A percentile compares a stretch with the other conserved stretches of the same genome.
phyloP scores from a whole-genome alignment of 148 eudicot genomes.

The Spergularia bocconei region DNA sequence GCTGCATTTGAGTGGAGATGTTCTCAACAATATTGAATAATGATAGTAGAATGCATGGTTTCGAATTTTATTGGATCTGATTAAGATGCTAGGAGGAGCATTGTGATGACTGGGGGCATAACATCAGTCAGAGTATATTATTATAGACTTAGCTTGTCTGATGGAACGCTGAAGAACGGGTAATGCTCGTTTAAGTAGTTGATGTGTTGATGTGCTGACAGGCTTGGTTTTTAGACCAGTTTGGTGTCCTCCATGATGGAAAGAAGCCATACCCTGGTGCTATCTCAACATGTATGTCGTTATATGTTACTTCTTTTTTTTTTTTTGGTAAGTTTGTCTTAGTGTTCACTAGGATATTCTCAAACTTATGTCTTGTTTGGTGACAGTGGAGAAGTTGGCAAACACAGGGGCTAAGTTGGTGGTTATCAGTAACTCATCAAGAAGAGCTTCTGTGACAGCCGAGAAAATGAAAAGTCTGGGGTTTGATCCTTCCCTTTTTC shows the following conservation, averaged over 20 bases:
- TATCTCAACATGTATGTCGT: slow-evolving; percentile 66
- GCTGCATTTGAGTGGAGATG: background rate
- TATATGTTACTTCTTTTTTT: slow-evolving; percentile 28
- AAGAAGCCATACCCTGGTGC: slow-evolving; percentile 95
- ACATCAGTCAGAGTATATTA: background rate
- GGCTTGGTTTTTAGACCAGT: slow-evolving; percentile 97
- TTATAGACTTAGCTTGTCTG: background rate
- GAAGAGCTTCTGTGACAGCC: slow-evolving; percentile 78
- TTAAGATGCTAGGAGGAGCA: background rate
- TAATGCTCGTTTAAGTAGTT: background rate
- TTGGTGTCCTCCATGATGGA: slow-evolving; percentile 98
- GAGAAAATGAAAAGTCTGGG: slow-evolving; percentile 80
- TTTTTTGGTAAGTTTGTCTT: slow-evolving; percentile 29
- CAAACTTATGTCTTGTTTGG: slow-evolving; percentile 6
- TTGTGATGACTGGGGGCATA: background rate
- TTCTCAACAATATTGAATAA: background rate
- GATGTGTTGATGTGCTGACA: slow-evolving; percentile 25
- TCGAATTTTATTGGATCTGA: background rate
- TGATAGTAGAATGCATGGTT: background rate
- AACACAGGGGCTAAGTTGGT: slow-evolving; percentile 82
- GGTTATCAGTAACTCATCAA: slow-evolving; percentile 89
- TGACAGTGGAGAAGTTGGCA: slow-evolving; percentile 82
- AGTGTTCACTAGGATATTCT: background rate
- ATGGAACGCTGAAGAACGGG: background rate
- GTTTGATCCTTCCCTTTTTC: slow-evolving; percentile 81